phyloP scores from a whole-genome alignment of 352 stramenopile genomes.

The Globisporangium viniferum region DNA sequence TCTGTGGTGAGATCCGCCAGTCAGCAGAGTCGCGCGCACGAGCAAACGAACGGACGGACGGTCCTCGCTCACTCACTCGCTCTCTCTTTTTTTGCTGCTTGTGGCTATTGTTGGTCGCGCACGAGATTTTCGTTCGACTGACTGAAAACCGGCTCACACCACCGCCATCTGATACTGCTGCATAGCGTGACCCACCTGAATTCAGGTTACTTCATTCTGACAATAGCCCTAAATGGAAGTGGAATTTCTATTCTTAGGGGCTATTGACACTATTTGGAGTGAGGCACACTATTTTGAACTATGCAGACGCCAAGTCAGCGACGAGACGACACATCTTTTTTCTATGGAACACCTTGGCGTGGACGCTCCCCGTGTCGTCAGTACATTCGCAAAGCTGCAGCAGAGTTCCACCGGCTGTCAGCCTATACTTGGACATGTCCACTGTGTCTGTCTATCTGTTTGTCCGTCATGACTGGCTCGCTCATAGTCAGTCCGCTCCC shows the following conservation, averaged over 20 bases:
- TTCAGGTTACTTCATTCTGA: background rate
- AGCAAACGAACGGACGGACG: background rate
- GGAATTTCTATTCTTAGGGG: background rate
- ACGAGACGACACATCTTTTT: background rate
- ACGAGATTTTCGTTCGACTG: conserved; percentile 9
- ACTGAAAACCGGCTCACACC: conserved; percentile 5
- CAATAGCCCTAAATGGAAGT: background rate
- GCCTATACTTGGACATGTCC: background rate
- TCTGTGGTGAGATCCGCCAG: background rate
- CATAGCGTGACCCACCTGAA: background rate
- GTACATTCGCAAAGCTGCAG: background rate
- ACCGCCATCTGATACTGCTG: background rate
- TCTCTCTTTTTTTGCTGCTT: background rate
- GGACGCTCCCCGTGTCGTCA: background rate
- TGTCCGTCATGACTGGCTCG: background rate
- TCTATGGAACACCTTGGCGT: background rate
- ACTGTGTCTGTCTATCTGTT: background rate
- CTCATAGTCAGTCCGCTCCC: background rate
- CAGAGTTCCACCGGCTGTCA: background rate
- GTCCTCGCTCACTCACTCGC: background rate
- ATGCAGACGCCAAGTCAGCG: background rate
- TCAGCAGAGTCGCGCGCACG: background rate
- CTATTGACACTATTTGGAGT: background rate
- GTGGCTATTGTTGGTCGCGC: conserved; percentile 6
- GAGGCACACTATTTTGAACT: background rate